Percentiles rank a stretch among this genome's conserved stretches.
These are phyloP conservation scores for Apodospora peruviana DNA, from an alignment of 495 filamentous ascomycete species.

Conservation along the genomic window DNA sequence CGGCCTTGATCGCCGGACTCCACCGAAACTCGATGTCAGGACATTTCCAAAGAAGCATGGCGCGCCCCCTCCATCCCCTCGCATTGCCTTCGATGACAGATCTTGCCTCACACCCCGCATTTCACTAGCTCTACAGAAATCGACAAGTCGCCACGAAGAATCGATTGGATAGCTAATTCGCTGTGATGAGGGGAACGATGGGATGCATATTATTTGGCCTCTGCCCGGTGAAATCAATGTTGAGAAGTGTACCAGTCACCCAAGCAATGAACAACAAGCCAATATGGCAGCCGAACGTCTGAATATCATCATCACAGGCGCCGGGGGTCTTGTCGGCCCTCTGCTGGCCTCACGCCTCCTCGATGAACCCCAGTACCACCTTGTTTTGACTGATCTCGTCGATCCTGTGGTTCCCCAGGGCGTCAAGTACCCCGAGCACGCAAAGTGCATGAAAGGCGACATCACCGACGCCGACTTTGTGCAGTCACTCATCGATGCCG, in stretches of 20 bases:
- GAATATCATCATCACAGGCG: slow-evolving; percentile 67
- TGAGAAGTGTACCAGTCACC: too few species aligned
- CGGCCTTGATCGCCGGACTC: too few species aligned
- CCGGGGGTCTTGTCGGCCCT: slow-evolving; percentile 66
- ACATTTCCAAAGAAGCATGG: not conserved
- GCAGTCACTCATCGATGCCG: slow-evolving; percentile 38
- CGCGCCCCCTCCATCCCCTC: not conserved
- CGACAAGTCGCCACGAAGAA: not conserved
- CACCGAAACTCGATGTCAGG: too few species aligned
- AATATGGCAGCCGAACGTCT: slow-evolving; percentile 12
- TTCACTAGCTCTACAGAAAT: not conserved
- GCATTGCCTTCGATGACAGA: not conserved
- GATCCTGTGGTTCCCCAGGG: slow-evolving; percentile 49
- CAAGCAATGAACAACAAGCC: not conserved
- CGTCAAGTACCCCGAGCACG: slow-evolving; percentile 46
- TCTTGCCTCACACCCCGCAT: not conserved
- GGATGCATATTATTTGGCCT: too few species aligned
- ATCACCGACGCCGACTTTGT: slow-evolving; percentile 50
- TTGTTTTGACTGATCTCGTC: slow-evolving; percentile 62
- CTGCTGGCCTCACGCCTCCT: slow-evolving; percentile 60
- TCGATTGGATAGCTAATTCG: not conserved
- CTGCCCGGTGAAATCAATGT: too few species aligned
- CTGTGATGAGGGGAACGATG: too few species aligned
- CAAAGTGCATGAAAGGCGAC: slow-evolving; percentile 55
- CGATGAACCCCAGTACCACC: slow-evolving; percentile 42